Percentiles rank a stretch among this genome's conserved stretches.
phyloP scores from a whole-genome alignment of 139 green algal species.

The Marvania coccoides region DNA sequence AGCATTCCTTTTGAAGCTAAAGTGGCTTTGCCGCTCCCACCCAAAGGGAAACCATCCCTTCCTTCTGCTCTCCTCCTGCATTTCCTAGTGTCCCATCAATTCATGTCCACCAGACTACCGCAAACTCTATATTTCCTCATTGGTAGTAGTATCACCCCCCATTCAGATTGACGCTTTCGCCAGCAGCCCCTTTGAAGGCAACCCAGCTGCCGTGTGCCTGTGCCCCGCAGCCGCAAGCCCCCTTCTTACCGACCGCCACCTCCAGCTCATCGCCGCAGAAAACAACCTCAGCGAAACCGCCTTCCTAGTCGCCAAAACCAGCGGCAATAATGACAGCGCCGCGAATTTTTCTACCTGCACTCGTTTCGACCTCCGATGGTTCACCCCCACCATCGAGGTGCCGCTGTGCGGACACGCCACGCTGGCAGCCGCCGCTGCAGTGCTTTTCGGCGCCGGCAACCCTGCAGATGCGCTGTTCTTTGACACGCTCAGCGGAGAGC shows the following conservation, averaged over 20 bases:
- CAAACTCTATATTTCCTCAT: neutral
- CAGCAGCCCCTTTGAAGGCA: conserved; percentile 47
- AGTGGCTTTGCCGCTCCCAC: neutral
- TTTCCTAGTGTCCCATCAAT: neutral
- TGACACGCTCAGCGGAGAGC: conserved; percentile 24
- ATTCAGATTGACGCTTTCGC: conserved; percentile 70
- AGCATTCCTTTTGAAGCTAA: neutral
- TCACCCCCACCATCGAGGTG: conserved; percentile 46
- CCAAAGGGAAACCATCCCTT: neutral
- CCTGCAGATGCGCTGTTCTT: neutral
- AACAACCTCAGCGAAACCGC: conserved; percentile 77
- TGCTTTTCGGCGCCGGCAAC: conserved; percentile 10
- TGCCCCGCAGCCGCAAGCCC: conserved; percentile 8
- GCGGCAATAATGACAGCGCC: neutral
- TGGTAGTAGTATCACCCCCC: neutral
- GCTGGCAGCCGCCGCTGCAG: conserved; percentile 28
- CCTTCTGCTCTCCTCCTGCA: neutral
- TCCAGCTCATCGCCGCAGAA: conserved; percentile 55
- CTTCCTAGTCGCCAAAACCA: conserved; percentile 35
- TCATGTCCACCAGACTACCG: neutral
- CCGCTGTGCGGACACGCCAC: conserved; percentile 63
- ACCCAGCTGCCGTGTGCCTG: conserved; percentile 70
- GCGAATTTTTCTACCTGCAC: conserved; percentile 9
- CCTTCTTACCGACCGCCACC: conserved; percentile 1
- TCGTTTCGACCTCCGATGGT: conserved; percentile 49